Conservation (phyloP, 129 eudicot species). For the Centaurea solstitialis region DNA sequence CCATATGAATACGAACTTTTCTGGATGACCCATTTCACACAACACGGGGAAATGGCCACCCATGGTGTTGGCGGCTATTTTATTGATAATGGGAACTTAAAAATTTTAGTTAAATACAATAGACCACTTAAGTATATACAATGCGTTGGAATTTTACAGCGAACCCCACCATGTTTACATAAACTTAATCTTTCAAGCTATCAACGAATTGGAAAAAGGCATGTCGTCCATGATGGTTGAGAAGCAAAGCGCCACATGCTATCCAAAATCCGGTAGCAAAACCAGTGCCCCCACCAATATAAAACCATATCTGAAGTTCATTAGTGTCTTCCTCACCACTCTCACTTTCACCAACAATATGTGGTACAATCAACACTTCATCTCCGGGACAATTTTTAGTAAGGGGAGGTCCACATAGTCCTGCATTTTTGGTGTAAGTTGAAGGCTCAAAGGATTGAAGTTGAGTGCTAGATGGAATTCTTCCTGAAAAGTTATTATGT, state of each 20-base stretch:
- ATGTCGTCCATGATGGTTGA: background rate
- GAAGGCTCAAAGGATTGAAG: conserved; percentile 14
- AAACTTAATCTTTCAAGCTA: background rate
- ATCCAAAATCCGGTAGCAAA: background rate
- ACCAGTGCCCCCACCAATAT: background rate
- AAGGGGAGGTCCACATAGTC: conserved; percentile 15
- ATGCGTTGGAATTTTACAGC: background rate
- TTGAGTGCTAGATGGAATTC: conserved; percentile 28
- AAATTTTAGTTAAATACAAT: background rate
- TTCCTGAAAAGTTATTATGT: conserved; percentile 33
- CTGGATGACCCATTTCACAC: background rate
- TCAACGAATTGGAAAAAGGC: conserved; percentile 2
- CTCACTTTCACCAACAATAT: background rate
- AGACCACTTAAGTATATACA: background rate
- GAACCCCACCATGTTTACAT: background rate
- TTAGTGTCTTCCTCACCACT: background rate
- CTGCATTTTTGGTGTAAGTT: conserved; percentile 7
- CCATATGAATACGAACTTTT: background rate
- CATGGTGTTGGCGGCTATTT: conserved; percentile 3
- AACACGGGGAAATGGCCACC: background rate
- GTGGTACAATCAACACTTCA: background rate
- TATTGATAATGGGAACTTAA: background rate
- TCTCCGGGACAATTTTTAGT: conserved; percentile 23
- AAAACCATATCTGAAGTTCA: conserved; percentile 10
- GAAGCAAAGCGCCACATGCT: background rate